phyloP scores from a whole-genome alignment of 306 rosid genomes.

The Calophaca sinica region DNA sequence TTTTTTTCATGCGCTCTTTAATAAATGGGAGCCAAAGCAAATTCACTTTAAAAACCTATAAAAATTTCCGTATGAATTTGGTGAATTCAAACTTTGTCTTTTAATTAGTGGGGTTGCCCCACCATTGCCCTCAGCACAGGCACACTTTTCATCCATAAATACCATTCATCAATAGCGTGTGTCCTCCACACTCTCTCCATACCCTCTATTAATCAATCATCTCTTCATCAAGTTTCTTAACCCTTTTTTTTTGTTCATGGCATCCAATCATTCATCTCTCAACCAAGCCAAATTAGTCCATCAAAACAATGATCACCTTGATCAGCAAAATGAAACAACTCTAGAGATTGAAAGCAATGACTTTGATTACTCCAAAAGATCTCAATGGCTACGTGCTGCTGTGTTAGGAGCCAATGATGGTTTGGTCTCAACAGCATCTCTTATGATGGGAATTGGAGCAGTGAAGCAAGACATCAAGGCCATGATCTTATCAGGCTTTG shows the following conservation, averaged over 20 bases:
- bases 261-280: constrained; percentile 50
- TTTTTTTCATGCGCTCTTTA: constrained; percentile 29
- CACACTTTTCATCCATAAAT: constrained; percentile 64
- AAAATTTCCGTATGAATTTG: constrained; percentile 29
- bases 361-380: constrained; percentile 54
- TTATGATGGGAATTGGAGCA: constrained; percentile 62
- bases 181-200: constrained; percentile 66
- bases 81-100: constrained; percentile 34
- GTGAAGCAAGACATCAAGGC: constrained; percentile 56
- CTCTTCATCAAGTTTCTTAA: not conserved
- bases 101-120: constrained; percentile 55
- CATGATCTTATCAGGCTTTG: constrained; percentile 56
- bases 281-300: constrained; percentile 47
- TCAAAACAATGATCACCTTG: constrained; percentile 47
- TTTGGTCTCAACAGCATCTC: constrained; percentile 54
- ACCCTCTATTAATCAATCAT: not conserved
- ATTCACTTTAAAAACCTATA: constrained; percentile 5
- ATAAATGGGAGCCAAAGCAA: constrained; percentile 24
- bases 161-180: constrained; percentile 66
- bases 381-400: constrained; percentile 59
- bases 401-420: constrained; percentile 61
- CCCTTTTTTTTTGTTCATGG: constrained; percentile 44
- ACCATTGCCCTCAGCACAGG: constrained; percentile 43
- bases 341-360: constrained; percentile 44
- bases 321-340: constrained; percentile 39